These are phyloP conservation scores for Fraxinus velutina DNA, from an alignment of 305 asterid species.

Conservation along the genomic window DNA sequence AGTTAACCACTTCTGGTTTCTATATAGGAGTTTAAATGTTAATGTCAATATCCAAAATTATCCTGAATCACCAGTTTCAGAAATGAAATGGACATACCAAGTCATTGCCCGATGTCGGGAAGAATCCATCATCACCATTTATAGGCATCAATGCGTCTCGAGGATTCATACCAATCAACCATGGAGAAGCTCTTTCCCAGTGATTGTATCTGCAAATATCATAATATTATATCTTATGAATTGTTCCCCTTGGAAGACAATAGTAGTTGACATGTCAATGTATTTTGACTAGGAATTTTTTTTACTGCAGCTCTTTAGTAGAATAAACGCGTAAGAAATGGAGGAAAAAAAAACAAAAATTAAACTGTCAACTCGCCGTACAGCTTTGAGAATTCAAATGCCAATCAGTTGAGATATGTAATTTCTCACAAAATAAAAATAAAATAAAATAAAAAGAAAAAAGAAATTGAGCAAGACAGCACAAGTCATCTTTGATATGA, in stretches of 20 bases:
- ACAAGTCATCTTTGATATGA: slow-evolving; percentile 4
- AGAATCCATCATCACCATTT: slow-evolving; percentile 94
- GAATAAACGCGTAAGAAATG: neutral
- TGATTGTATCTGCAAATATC: slow-evolving; percentile 57
- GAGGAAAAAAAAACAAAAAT: slow-evolving; percentile 4
- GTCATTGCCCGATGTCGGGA: slow-evolving; percentile 93
- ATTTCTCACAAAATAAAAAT: neutral
- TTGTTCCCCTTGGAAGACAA: slow-evolving; percentile 14
- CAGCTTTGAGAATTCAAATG: neutral
- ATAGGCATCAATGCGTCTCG: slow-evolving; percentile 79
- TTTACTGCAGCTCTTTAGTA: slow-evolving; percentile 8
- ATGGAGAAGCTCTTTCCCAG: slow-evolving; percentile 93
- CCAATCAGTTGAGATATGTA: slow-evolving; percentile 9
- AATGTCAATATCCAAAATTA: slow-evolving; percentile 21
- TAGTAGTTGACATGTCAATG: neutral
- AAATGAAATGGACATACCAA: slow-evolving; percentile 49
- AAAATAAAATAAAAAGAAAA: neutral
- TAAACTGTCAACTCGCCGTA: slow-evolving; percentile 17
- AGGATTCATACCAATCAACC: slow-evolving; percentile 79
- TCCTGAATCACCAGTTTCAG: neutral
- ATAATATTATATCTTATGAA: slow-evolving; percentile 11
- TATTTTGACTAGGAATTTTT: slow-evolving; percentile 12
- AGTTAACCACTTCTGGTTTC: slow-evolving; percentile 92
- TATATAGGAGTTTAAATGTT: slow-evolving; percentile 27
- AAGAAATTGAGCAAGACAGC: slow-evolving; percentile 9